phyloP scores from a whole-genome alignment of 208 protist genomes.

The Trypanosoma platydactyli region DNA sequence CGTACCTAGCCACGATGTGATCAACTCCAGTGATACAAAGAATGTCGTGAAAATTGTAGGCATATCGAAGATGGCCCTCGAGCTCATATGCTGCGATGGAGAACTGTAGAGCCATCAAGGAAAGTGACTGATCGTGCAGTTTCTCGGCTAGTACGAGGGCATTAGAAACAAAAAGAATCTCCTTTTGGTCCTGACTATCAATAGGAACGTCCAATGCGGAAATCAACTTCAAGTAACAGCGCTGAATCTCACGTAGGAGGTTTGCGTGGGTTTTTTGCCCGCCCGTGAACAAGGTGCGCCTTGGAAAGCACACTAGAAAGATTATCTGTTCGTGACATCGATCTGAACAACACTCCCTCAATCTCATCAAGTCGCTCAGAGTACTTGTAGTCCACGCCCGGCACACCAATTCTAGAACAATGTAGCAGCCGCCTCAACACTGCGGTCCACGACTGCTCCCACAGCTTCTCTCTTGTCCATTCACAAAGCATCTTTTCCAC shows the following conservation, averaged over 20 bases:
- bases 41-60: slow-evolving; percentile 67
- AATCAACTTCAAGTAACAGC: slow-evolving; percentile 38
- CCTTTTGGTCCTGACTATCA: slow-evolving; percentile 28
- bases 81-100: slow-evolving; percentile 52
- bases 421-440: slow-evolving; percentile 45
- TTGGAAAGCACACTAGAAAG: slow-evolving; percentile 39
- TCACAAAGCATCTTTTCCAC: slow-evolving; percentile 37
- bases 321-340: slow-evolving; percentile 27
- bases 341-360: slow-evolving; percentile 38
- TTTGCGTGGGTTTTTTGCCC: slow-evolving; percentile 40
- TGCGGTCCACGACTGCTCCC: slow-evolving; percentile 36
- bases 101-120: slow-evolving; percentile 59
- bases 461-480: slow-evolving; percentile 35
- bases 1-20: slow-evolving; percentile 46
- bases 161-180: slow-evolving; percentile 39
- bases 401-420: slow-evolving; percentile 35
- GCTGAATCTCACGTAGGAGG: slow-evolving; percentile 48
- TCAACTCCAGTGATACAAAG: slow-evolving; percentile 65
- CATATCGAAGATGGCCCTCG: slow-evolving; percentile 51
- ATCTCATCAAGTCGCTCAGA: slow-evolving; percentile 50
- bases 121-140: slow-evolving; percentile 58
- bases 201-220: slow-evolving; percentile 28
- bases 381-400: slow-evolving; percentile 34
- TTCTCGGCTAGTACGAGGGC: slow-evolving; percentile 38
- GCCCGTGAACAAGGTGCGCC: slow-evolving; percentile 48